Base-by-base conservation (phyloP, 2,329 filamentous ascomycete species). In the Escovopsis sp. region DNA sequence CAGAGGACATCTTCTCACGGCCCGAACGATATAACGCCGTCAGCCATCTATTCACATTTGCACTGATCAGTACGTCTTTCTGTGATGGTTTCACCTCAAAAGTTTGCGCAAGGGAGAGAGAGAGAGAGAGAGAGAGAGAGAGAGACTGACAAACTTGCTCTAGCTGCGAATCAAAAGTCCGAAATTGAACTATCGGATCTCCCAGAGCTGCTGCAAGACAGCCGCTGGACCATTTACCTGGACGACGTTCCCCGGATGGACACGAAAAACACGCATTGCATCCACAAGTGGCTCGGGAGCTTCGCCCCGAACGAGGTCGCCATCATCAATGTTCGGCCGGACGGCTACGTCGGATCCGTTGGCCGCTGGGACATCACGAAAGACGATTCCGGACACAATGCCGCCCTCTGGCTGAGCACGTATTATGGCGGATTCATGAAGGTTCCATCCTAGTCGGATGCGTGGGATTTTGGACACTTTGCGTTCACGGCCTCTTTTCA, bases 341-440 rank as follows among this genome's bases (percentile, higher is more conserved):
- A 86, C 58, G 81, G 82, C 10, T 86, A 85, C 55, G 74, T 85
- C 4, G 82, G 81, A 1, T 75, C 70, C n/a, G 59, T 83, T 23
- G 64, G 69, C 37, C 60, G 68, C 35, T 73, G 69, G 69, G 68
- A 72, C 53, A 65, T 67, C 32, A 65, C 62, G 49, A 54, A 69
- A 26, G 69, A 72, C 43, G 68, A 68, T 36, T 59, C 69, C 6
- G 72, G 72, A 36, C 57, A 67, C 36, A 63, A 68, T 38, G 72
- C 72, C 8, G 72, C 72, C 26, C 60, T 58, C 46, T 75, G 72
- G 72, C 58, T 75, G 23, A 70, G 75, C 49, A 55, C 57, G 12
- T 76, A 76, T 51, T 75, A 73, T 49, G 62, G 63, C 36, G 66
- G 69, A 26, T 75, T 76, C 53, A 60, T 75, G 56, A 63, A 73